Conservation (phyloP, 2,329 filamentous ascomycete species). For the Paracoccidioides brasiliensis region DNA sequence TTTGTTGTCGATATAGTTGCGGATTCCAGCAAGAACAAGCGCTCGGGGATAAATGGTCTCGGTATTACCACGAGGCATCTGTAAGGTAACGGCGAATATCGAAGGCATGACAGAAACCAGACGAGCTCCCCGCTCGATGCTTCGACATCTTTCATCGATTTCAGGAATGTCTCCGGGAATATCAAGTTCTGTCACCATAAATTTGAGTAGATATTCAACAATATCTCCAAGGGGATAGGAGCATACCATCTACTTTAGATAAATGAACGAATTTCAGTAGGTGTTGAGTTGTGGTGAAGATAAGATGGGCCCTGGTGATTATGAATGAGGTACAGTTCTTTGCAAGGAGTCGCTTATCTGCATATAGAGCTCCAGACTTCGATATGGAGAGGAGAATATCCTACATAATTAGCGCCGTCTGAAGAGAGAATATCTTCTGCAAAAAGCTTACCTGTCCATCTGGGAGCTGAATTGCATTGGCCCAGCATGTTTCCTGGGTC, state of each 20-base stretch:
- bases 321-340: constrained; percentile 90
- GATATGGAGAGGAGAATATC: constrained; percentile 52
- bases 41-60: constrained; percentile 91
- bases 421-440: not conserved
- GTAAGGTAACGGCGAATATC: constrained; percentile 70
- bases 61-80: constrained; percentile 91
- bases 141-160: constrained; percentile 80
- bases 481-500: constrained; percentile 26
- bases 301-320: constrained; percentile 65
- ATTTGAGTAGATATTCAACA: constrained; percentile 10
- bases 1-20: constrained; percentile 63
- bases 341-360: constrained; percentile 57
- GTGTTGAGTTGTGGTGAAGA: constrained; percentile 87
- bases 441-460: constrained; percentile 26
- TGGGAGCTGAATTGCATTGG: constrained; percentile 22
- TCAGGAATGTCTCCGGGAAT: constrained; percentile 81
- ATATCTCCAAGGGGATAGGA: not conserved
- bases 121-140: constrained; percentile 75
- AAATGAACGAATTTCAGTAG: constrained; percentile 90
- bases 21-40: constrained; percentile 81
- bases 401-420: constrained; percentile 20
- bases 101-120: constrained; percentile 84
- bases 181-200: constrained; percentile 51
- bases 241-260: constrained; percentile 48
- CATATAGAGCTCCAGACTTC: constrained; percentile 63